A percentile compares a stretch with the other conserved stretches of the same genome.
Evolutionary conservation across 805 yeast genomes (phyloP).

Genomic region (Pichia scutulata): DNA sequence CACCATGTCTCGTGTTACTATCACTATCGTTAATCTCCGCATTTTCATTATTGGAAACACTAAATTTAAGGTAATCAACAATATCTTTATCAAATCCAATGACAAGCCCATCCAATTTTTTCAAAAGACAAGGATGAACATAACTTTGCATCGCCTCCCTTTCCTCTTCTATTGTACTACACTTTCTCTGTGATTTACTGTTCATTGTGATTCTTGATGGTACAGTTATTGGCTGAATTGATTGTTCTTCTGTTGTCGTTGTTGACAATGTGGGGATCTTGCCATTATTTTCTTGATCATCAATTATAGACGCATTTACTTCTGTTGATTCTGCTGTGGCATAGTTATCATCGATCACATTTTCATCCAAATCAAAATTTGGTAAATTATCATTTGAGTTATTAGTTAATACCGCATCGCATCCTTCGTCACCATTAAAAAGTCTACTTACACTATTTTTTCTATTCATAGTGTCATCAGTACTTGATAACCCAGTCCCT

Average conservation of each 20-base stretch:
- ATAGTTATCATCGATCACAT: neutral
- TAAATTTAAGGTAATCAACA: slow-evolving; percentile 34
- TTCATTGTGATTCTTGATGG: neutral
- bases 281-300: neutral
- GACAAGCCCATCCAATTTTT: slow-evolving; percentile 49
- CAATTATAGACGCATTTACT: neutral
- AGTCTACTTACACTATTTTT: slow-evolving; percentile 8
- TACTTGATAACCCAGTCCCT: slow-evolving; percentile 2
- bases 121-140: slow-evolving; percentile 40
- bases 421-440: slow-evolving; percentile 12
- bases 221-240: neutral
- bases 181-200: slow-evolving; percentile 19
- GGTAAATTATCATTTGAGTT: slow-evolving; percentile 3
- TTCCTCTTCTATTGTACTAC: slow-evolving; percentile 51
- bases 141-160: slow-evolving; percentile 44
- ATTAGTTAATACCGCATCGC: slow-evolving; percentile 13
- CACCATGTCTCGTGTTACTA: neutral
- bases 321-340: neutral
- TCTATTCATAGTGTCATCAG: slow-evolving; percentile 4
- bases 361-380: neutral
- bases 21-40: neutral
- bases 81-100: slow-evolving; percentile 48
- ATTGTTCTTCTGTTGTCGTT: neutral
- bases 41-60: neutral
- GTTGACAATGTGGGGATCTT: neutral